Evolutionary conservation across 2,329 filamentous ascomycete genomes (phyloP).

Genomic region (Didymella pomorum): DNA sequence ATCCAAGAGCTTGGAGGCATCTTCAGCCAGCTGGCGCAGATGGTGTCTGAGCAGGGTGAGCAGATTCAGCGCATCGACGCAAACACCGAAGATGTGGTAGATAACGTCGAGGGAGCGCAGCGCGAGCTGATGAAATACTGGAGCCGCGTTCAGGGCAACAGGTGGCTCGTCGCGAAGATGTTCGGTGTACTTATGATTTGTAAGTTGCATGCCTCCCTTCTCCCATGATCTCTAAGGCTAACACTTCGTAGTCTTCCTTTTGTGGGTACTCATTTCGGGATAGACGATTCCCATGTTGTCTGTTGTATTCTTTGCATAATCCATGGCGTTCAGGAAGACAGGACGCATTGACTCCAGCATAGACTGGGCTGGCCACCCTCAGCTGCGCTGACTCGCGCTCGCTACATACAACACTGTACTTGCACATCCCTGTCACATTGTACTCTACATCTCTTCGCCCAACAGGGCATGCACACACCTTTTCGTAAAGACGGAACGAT

Average conservation of each 20-base stretch:
- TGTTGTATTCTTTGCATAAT: slow-evolving; percentile 23
- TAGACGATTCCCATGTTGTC: slow-evolving; percentile 38
- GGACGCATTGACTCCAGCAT: slow-evolving; percentile 21
- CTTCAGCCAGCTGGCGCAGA: slow-evolving; percentile 91
- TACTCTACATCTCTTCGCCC: slow-evolving; percentile 16
- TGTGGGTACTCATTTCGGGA: slow-evolving; percentile 73
- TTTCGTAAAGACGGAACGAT: slow-evolving; percentile 7
- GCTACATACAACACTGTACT: slow-evolving; percentile 23
- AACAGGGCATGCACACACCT: slow-evolving; percentile 2
- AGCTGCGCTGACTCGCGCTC: slow-evolving; percentile 11
- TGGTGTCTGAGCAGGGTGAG: slow-evolving; percentile 97
- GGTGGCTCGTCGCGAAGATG: slow-evolving; percentile 89
- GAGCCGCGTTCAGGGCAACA: slow-evolving; percentile 90
- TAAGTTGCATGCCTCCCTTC: slow-evolving; percentile 41
- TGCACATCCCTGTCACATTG: slow-evolving; percentile 12
- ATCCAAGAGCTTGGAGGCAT: slow-evolving; percentile 92
- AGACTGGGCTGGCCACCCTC: slow-evolving; percentile 4
- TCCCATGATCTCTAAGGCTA: neutral
- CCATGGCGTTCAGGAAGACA: slow-evolving; percentile 34
- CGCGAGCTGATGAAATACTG: slow-evolving; percentile 96
- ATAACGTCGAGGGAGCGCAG: slow-evolving; percentile 97
- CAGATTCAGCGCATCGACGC: slow-evolving; percentile 98
- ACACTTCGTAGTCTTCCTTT: slow-evolving; percentile 50
- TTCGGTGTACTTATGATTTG: slow-evolving; percentile 95
- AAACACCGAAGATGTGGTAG: slow-evolving; percentile 96